Evolutionary conservation across 2,329 filamentous ascomycete species (phyloP), one percentile per base, ranked within the genome.

Genomic region (Phialophora chinensis): DNA sequence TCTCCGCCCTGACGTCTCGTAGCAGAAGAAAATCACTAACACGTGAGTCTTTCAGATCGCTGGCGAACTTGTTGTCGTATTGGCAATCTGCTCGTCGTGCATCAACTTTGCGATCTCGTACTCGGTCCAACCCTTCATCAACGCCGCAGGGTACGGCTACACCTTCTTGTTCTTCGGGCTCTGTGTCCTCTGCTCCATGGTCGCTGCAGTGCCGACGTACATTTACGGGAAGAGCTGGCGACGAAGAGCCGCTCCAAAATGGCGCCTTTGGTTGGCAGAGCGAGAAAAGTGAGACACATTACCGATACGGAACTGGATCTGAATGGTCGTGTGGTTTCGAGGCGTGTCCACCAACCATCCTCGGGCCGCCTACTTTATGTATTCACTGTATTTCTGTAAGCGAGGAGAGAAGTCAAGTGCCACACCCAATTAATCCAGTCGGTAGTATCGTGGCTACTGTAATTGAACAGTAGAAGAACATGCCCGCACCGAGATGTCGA

Each of bases 121-220:
- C 60, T 77, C 77, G 1, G 76, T 80, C 27, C 78, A 80, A 68
- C 75, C 77, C 14, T 79, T 80, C 52, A 77, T 80, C 61, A 72
- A 79, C 25, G 63, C 63, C 20, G 55, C 63, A 33, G 55, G 55
- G 11, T 65, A 55, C 27, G 63, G 63, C 10, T 65, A 65, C 29
- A 65, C 63, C 7, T 65, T 65, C 50, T 31, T 65, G 38, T 65
- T 65, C 35, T 65, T 65, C 25, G 63, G 63, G 2, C 50, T 65
- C 8, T 65, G 63, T 38, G 63, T 65, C 3, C 14, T 65, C 29
- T 54, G 49, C 50, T 65, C 63, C 8, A 65, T 65, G 63, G 42
- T 25, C n/a, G 63, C 63, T 11, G 63, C 63, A 25, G 31, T 65
- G 11, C 63, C 63, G 14, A 65, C 57, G 3, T 65, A 65, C 6